A percentile compares a stretch with the other conserved stretches of the same genome.
These are phyloP conservation scores for Phenoliferia sp. DNA, from an alignment of 1,284 basidiomycete species.

Conservation along the genomic window DNA sequence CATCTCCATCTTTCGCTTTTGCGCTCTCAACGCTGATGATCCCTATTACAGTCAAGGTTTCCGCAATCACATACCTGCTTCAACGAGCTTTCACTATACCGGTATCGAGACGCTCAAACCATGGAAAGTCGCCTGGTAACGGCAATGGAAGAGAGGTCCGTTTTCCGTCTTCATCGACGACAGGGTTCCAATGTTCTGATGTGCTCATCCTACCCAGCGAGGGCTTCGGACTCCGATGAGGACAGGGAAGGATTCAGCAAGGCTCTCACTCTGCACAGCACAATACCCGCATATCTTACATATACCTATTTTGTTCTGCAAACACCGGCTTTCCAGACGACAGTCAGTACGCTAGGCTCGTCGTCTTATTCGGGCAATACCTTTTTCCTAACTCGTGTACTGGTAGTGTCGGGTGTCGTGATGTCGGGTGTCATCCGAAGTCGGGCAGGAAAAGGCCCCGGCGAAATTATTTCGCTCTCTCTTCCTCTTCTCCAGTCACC, in stretches of 20 bases:
- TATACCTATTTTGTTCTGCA: not conserved
- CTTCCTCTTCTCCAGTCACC: no score
- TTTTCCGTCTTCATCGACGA: no score
- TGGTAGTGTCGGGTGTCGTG: no score
- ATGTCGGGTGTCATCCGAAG: no score
- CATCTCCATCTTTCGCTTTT: not conserved
- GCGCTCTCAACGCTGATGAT: not conserved
- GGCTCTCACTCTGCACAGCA: not conserved
- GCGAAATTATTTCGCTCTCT: no score
- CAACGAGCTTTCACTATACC: slow-evolving; percentile 17
- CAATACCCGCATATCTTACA: not conserved
- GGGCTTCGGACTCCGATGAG: slow-evolving; percentile 18
- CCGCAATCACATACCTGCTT: slow-evolving; percentile 21
- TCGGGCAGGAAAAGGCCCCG: no score
- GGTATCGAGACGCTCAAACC: slow-evolving; percentile 7
- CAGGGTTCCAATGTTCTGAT: not conserved
- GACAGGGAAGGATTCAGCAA: not conserved
- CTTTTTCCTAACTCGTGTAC: no score
- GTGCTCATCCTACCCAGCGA: slow-evolving; percentile 4
- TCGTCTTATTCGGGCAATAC: no score
- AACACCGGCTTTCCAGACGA: not conserved
- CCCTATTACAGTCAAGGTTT: not conserved
- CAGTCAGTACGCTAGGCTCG: no score
- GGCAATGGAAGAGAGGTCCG: slow-evolving; percentile 23
- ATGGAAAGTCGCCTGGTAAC: slow-evolving; percentile 10